phyloP scores from a whole-genome alignment of 257 asterid species.

The Solanum neorickii region DNA sequence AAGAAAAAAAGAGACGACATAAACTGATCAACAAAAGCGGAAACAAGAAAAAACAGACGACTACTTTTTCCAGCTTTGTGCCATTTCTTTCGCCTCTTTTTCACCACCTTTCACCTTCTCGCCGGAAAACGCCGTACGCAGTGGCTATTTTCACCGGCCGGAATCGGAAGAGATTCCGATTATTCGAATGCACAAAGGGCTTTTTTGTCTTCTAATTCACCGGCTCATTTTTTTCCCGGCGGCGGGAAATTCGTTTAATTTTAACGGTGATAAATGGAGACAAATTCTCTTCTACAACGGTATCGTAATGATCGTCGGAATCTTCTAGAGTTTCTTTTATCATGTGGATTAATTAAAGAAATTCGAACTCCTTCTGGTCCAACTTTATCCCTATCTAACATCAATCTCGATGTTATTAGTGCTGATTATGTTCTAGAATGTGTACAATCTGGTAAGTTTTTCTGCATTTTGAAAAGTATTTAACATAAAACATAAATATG shows the following conservation, averaged over 20 bases:
- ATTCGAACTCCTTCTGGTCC: conserved; percentile 53
- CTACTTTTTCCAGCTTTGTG: neutral
- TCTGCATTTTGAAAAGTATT: neutral
- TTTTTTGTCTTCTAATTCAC: neutral
- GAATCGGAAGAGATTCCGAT: neutral
- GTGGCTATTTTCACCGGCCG: neutral
- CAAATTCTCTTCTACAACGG: conserved; percentile 33
- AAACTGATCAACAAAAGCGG: neutral
- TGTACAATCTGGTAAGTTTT: conserved; percentile 40
- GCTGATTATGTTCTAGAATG: conserved; percentile 69
- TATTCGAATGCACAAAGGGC: neutral
- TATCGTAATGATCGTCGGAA: conserved; percentile 93
- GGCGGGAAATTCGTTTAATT: neutral
- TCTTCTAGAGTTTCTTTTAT: conserved; percentile 61
- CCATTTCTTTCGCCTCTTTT: neutral
- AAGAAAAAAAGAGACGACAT: neutral
- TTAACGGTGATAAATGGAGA: neutral
- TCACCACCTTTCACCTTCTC: neutral
- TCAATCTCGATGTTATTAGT: conserved; percentile 66
- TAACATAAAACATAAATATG: neutral
- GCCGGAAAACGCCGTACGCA: conserved; percentile 1
- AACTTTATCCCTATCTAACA: conserved; percentile 31
- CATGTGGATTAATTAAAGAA: conserved; percentile 46
- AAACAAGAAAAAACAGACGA: neutral
- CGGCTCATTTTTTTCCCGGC: neutral